Evolutionary conservation across 805 yeast genomes (phyloP).

Genomic region (Candida sonorensis): DNA sequence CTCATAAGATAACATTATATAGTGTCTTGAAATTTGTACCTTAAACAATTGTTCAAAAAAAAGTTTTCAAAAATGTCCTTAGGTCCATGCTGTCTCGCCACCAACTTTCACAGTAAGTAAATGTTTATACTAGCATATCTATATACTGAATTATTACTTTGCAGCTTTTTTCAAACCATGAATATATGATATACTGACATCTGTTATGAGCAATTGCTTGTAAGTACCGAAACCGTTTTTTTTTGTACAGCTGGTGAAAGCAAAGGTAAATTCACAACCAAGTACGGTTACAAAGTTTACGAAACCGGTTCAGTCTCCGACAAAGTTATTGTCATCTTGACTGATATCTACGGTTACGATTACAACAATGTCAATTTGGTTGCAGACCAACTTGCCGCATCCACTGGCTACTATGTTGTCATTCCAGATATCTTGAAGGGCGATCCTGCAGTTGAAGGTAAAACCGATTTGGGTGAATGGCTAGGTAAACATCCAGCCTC

Average conservation of each 20-base stretch:
- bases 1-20: no score
- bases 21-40: no score
- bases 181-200: no score
- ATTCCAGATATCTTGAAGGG: constrained; percentile 71
- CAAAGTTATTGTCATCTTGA: constrained; percentile 51
- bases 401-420: constrained; percentile 53
- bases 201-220: no score
- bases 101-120: constrained; percentile 24
- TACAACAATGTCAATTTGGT: constrained; percentile 51
- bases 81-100: constrained; percentile 1
- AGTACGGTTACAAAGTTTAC: constrained; percentile 41
- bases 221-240: constrained; percentile 8
- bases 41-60: neutral
- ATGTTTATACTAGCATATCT: no score
- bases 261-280: constrained; percentile 33
- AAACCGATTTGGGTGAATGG: constrained; percentile 38
- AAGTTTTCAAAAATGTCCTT: neutral
- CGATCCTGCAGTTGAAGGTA: constrained; percentile 35
- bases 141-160: no score
- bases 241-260: constrained; percentile 32
- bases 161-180: no score
- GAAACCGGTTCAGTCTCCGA: constrained; percentile 40
- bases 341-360: constrained; percentile 66
- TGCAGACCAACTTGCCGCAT: constrained; percentile 59
- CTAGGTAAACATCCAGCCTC: constrained; percentile 27